Percentiles rank a stretch among this genome's conserved stretches.
These are phyloP conservation scores for Suhomyces vadensis DNA, from an alignment of 805 yeast genomes.

Conservation along the genomic window DNA sequence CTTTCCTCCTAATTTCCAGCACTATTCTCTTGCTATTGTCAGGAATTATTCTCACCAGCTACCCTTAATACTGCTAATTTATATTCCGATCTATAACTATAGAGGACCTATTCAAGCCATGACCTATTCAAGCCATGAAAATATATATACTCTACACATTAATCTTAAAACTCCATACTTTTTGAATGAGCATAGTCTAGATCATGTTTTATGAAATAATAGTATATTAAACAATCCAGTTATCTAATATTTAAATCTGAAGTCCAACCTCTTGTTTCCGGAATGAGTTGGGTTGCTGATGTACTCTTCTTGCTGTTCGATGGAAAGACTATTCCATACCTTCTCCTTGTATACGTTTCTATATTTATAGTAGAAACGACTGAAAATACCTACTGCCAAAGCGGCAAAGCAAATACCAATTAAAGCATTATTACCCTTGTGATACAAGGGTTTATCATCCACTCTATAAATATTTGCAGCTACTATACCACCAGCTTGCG, in stretches of 20 bases:
- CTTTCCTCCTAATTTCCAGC: no score
- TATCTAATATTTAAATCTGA: slow-evolving; percentile 1
- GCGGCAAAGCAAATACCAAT: slow-evolving; percentile 37
- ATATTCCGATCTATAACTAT: no score
- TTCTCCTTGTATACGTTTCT: slow-evolving; percentile 46
- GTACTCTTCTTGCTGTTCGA: slow-evolving; percentile 53
- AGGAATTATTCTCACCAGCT: no score
- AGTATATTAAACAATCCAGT: not conserved
- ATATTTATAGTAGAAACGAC: slow-evolving; percentile 40
- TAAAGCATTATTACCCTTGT: slow-evolving; percentile 52
- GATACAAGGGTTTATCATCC: slow-evolving; percentile 61
- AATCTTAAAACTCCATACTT: slow-evolving; percentile 3
- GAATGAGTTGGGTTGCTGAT: slow-evolving; percentile 45
- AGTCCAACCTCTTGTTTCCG: slow-evolving; percentile 41
- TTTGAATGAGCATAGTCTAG: not conserved
- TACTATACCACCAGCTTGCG: slow-evolving; percentile 57
- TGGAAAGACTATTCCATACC: slow-evolving; percentile 52
- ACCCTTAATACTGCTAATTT: no score
- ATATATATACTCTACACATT: no score
- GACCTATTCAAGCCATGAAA: no score
- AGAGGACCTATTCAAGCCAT: no score
- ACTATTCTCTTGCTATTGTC: no score
- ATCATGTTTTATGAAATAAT: no score
- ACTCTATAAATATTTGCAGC: slow-evolving; percentile 56
- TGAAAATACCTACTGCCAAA: slow-evolving; percentile 25